These are phyloP conservation scores for Aspergillus texensis DNA, from an alignment of 2,329 filamentous ascomycete genomes.

Conservation along the genomic window DNA sequence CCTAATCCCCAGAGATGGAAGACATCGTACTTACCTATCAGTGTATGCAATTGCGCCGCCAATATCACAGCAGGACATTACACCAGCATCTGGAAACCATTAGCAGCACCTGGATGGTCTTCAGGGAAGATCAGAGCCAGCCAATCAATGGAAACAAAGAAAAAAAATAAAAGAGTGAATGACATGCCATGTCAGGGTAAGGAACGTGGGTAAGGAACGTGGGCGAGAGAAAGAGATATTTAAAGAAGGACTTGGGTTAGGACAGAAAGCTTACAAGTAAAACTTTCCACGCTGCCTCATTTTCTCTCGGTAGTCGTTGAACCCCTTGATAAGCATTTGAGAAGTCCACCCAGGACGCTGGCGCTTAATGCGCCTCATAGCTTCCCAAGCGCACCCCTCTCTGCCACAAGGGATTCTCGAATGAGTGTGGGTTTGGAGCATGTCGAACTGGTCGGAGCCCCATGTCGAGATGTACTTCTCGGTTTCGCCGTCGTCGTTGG, in stretches of 20 bases:
- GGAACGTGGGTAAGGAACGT: conserved; percentile 12
- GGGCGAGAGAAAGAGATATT: neutral
- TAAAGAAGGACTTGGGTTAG: conserved; percentile 2
- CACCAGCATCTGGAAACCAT: conserved; percentile 22
- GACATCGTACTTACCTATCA: conserved; percentile 18
- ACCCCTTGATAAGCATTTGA: conserved; percentile 4
- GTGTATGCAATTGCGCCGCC: conserved; percentile 14
- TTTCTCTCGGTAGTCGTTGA: neutral
- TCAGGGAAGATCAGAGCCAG: conserved; percentile 14
- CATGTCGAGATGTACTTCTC: conserved; percentile 15
- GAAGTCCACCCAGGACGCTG: conserved; percentile 5
- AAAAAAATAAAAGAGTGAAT: conserved; percentile 9
- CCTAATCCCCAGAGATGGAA: neutral
- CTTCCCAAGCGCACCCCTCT: conserved; percentile 11
- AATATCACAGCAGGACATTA: conserved; percentile 22
- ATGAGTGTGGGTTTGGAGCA: conserved; percentile 11
- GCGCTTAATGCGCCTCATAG: conserved; percentile 6
- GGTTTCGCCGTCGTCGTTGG: conserved; percentile 15
- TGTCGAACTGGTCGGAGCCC: conserved; percentile 18
- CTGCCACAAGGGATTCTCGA: conserved; percentile 8
- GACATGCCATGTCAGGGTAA: conserved; percentile 1
- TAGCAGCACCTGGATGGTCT: conserved; percentile 22
- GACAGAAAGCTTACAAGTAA: conserved; percentile 8
- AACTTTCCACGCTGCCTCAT: conserved; percentile 6
- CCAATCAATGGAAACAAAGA: conserved; percentile 15